Evolutionary conservation across 495 filamentous ascomycete genomes (phyloP).

Genomic region (Chaetomidium leptoderma): DNA sequence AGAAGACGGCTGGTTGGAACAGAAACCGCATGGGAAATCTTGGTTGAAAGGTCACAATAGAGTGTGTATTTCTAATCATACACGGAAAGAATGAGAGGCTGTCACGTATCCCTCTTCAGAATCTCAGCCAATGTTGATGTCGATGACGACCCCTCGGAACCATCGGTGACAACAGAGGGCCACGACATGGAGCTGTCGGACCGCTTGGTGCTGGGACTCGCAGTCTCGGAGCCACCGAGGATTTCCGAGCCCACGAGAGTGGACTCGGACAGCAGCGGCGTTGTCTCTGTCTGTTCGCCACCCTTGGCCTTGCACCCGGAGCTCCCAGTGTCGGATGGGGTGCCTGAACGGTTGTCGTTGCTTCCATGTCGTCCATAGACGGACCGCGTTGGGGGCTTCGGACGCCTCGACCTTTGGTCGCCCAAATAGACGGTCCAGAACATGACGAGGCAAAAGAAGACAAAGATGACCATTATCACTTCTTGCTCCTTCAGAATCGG

Average conservation of each 20-base stretch:
- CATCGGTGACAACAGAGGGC: neutral
- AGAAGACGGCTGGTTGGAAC: no score
- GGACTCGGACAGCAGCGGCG: constrained; percentile 1
- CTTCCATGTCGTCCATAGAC: neutral
- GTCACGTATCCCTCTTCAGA: no score
- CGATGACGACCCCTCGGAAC: neutral
- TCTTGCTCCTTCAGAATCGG: neutral
- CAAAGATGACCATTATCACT: neutral
- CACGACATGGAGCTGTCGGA: neutral
- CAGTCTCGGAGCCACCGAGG: neutral
- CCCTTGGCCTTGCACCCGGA: neutral
- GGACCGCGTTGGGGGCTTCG: neutral
- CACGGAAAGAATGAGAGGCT: no score
- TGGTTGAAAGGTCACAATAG: no score
- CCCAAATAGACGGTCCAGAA: neutral
- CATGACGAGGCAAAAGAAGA: neutral
- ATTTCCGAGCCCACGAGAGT: neutral
- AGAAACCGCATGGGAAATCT: no score
- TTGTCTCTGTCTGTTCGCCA: neutral
- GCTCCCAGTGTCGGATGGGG: neutral
- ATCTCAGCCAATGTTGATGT: neutral
- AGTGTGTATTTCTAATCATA: no score
- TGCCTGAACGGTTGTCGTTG: neutral
- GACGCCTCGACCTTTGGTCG: neutral
- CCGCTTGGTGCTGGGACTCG: neutral